Conservation (phyloP, 352 stramenopile species). For the Peronospora destructor region DNA sequence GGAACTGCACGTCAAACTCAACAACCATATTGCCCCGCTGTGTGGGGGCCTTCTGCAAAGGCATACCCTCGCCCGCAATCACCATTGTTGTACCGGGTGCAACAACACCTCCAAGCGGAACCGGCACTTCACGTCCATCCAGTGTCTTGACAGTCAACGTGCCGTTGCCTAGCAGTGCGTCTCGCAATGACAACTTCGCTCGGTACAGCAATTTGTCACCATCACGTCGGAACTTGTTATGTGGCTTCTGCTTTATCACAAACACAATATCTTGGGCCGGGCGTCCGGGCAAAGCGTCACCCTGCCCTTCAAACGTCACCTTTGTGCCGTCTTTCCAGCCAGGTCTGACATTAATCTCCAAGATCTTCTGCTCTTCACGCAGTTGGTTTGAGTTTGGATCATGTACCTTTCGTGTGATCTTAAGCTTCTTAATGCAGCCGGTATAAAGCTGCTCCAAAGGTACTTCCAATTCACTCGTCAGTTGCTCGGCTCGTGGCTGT, state of each 20-base stretch:
- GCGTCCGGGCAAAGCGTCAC: conserved; percentile 85
- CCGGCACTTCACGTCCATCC: conserved; percentile 87
- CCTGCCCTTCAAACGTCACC: conserved; percentile 93
- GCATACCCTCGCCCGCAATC: conserved; percentile 94
- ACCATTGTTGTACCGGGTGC: conserved; percentile 89
- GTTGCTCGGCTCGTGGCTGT: conserved; percentile 37
- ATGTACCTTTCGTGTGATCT: conserved; percentile 90
- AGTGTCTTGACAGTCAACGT: conserved; percentile 89
- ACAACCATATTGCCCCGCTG: conserved; percentile 92
- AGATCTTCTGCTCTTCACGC: conserved; percentile 91
- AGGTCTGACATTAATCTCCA: conserved; percentile 94
- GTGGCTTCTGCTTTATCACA: conserved; percentile 86
- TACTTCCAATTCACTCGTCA: conserved; percentile 87
- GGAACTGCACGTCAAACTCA: conserved; percentile 97
- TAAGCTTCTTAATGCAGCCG: conserved; percentile 88
- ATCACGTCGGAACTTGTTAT: conserved; percentile 91
- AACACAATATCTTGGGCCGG: conserved; percentile 94
- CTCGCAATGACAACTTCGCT: conserved; percentile 92
- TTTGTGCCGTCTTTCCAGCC: conserved; percentile 95
- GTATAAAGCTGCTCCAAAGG: conserved; percentile 86
- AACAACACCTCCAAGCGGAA: conserved; percentile 88
- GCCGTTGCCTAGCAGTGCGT: conserved; percentile 91
- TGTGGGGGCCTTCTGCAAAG: conserved; percentile 69
- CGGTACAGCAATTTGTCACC: conserved; percentile 93
- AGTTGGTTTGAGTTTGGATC: conserved; percentile 71